Percentiles rank a stretch among this genome's conserved stretches.
Evolutionary conservation across 108 stramenopile species (phyloP).

Genomic region (Pseudonitzschia multiseries): DNA sequence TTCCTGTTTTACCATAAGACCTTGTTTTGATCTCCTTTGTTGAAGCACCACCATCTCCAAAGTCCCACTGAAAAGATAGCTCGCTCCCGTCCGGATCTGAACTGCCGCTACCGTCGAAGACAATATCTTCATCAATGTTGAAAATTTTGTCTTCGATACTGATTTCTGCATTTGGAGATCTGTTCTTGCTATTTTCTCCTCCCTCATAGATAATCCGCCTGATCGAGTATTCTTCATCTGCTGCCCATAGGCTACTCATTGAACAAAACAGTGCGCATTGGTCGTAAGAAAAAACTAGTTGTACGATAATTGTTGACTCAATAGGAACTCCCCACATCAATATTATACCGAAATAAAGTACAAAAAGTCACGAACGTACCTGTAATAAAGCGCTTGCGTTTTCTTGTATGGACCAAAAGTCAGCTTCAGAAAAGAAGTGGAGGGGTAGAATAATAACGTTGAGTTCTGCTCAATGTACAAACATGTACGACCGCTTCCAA

Average conservation of each 20-base stretch:
- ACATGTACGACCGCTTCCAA: not conserved
- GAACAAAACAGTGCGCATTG: not conserved
- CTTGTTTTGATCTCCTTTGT: conserved; percentile 4
- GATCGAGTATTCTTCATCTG: conserved; percentile 12
- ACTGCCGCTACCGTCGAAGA: conserved; percentile 37
- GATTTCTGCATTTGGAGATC: conserved; percentile 24
- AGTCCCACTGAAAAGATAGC: conserved; percentile 31
- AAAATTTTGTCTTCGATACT: not conserved
- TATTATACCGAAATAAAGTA: not conserved
- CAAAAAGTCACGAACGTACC: not conserved
- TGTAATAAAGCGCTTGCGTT: conserved; percentile 37
- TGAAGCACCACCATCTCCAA: conserved; percentile 27
- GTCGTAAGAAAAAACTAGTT: too few species aligned
- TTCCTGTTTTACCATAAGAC: conserved; percentile 17
- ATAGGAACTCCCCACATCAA: too few species aligned
- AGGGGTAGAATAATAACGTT: not conserved
- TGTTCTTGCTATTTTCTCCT: conserved; percentile 19
- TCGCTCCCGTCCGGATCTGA: conserved; percentile 35
- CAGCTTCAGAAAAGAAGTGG: conserved; percentile 3
- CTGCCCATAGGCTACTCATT: conserved; percentile 5
- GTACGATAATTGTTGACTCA: too few species aligned
- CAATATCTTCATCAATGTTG: conserved; percentile 1
- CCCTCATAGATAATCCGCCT: conserved; percentile 29
- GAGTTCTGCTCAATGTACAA: not conserved
- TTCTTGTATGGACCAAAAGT: conserved; percentile 35